phyloP scores from a whole-genome alignment of 2,329 filamentous ascomycete genomes.

The Sporothrix schenckii region DNA sequence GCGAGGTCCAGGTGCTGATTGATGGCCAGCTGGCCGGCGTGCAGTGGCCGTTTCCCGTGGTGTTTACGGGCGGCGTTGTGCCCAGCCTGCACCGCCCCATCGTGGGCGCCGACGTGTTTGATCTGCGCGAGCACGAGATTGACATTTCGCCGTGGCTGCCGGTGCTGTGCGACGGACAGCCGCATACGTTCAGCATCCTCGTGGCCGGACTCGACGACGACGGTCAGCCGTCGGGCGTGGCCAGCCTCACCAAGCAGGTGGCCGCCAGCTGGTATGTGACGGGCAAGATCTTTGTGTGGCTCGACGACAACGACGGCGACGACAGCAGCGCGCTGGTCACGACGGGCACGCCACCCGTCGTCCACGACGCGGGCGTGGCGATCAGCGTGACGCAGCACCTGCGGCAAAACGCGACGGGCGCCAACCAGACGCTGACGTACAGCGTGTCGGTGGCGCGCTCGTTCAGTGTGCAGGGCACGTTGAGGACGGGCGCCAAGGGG shows the following conservation, averaged over 20 bases:
- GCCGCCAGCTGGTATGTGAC: conserved; percentile 74
- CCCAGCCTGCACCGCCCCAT: conserved; percentile 77
- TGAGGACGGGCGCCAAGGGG: conserved; percentile 47
- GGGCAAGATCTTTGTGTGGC: conserved; percentile 80
- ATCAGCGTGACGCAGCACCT: conserved; percentile 52
- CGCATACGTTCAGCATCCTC: conserved; percentile 69
- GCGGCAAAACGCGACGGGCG: conserved; percentile 52
- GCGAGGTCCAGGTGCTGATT: conserved; percentile 76
- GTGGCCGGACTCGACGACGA: conserved; percentile 67
- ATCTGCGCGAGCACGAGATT: conserved; percentile 77
- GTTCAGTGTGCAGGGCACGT: conserved; percentile 56
- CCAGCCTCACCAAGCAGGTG: conserved; percentile 57
- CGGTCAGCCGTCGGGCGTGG: conserved; percentile 42
- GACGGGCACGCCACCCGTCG: conserved; percentile 44
- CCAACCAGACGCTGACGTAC: conserved; percentile 64
- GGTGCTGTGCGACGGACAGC: conserved; percentile 64
- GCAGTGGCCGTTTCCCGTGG: conserved; percentile 78
- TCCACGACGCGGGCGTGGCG: conserved; percentile 42
- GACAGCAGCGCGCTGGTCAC: conserved; percentile 48
- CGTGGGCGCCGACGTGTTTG: conserved; percentile 77
- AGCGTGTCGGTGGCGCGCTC: conserved; percentile 58
- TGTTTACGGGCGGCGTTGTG: conserved; percentile 80
- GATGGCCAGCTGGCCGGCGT: conserved; percentile 74
- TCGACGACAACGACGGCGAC: conserved; percentile 50
- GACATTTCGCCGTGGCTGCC: conserved; percentile 79